Conservation (phyloP, 352 stramenopile genomes). For the Pythium scleroteichum region DNA sequence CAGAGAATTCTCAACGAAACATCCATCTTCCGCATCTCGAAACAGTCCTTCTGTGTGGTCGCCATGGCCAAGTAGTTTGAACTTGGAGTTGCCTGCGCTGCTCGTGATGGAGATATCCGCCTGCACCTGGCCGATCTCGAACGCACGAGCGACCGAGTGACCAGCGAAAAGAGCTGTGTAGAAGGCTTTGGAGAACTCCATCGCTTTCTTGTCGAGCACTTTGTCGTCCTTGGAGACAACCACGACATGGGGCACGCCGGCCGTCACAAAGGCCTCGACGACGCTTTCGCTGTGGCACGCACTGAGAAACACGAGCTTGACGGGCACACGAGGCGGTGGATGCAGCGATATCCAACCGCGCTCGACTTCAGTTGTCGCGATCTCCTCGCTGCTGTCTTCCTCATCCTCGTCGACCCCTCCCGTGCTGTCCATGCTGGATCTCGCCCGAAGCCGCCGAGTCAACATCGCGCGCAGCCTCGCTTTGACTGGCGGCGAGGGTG, state of each 20-base stretch:
- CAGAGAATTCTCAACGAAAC: slow-evolving; percentile 66
- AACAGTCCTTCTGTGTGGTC: slow-evolving; percentile 83
- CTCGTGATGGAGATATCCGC: slow-evolving; percentile 65
- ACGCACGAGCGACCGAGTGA: slow-evolving; percentile 73
- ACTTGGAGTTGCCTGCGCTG: slow-evolving; percentile 52
- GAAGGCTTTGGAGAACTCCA: slow-evolving; percentile 89
- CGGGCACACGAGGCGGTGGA: slow-evolving; percentile 41
- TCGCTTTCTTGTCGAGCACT: slow-evolving; percentile 84
- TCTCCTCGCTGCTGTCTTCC: slow-evolving; percentile 14
- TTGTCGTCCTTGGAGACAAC: slow-evolving; percentile 87
- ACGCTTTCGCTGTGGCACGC: slow-evolving; percentile 89
- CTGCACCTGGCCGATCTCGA: slow-evolving; percentile 84
- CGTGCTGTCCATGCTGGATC: not conserved
- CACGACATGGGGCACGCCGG: slow-evolving; percentile 89
- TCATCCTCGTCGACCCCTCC: slow-evolving; percentile 2
- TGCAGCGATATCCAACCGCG: slow-evolving; percentile 42
- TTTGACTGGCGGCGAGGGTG: slow-evolving; percentile 11
- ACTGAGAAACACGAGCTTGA: slow-evolving; percentile 89
- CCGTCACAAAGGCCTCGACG: slow-evolving; percentile 86
- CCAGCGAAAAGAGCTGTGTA: slow-evolving; percentile 85
- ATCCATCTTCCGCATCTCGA: slow-evolving; percentile 44
- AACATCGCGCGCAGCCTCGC: slow-evolving; percentile 21
- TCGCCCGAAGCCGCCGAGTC: not conserved
- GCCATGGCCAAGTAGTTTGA: slow-evolving; percentile 78
- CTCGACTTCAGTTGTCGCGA: slow-evolving; percentile 48